Base-by-base conservation (phyloP, 306 rosid species). In the Cajanus cajan region DNA sequence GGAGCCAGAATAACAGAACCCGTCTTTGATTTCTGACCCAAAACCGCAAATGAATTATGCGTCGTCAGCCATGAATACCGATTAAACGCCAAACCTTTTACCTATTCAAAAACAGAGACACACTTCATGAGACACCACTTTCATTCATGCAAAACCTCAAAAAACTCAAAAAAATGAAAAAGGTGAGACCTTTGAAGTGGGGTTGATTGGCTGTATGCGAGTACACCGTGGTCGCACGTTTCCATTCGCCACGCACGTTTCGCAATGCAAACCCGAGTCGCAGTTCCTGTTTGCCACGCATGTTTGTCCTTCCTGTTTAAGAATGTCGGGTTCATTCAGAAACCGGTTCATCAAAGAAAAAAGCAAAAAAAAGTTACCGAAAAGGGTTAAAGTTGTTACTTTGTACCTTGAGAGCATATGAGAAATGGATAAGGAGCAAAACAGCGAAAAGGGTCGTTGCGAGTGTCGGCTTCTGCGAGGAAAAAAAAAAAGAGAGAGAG, bases 21-120 rank as follows among this genome's bases (percentile, higher is more conserved):
- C 0, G 97, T 90, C 7, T 47, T 86, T 10, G 97, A 87, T 81
- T 71, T 95, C 86, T 84, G 78, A 76, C 98, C 96, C 61, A 95
- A 66, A 55, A 51, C 71, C 21, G 99, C 91, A 80, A 86, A 95
- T 15, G 98, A 68, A 18, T 95, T 95, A 85, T 95, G 98, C 21
- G 98, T 90, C 3, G 98, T 95, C 40, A 95, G 62, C 98, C 98
- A 95, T 14, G 98, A 81, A 74, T 91, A 95, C n/a, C 69, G 90
- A 79, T 92, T 95, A 75, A 91, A 95, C 68, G 98, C 97, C 77
- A 92, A 82, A 58, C 81, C 86, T 12, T 90, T 91, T 24, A 85
- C 91, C 98, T 94, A 65, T 65, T 81, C 71, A 73, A 82, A 78
- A 76, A 50, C 2, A 0, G 13, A 51, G 4, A 19, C 31, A 44